Evolutionary conservation across 2,329 filamentous ascomycete genomes (phyloP).

Genomic region (Colletotrichum orbiculare): DNA sequence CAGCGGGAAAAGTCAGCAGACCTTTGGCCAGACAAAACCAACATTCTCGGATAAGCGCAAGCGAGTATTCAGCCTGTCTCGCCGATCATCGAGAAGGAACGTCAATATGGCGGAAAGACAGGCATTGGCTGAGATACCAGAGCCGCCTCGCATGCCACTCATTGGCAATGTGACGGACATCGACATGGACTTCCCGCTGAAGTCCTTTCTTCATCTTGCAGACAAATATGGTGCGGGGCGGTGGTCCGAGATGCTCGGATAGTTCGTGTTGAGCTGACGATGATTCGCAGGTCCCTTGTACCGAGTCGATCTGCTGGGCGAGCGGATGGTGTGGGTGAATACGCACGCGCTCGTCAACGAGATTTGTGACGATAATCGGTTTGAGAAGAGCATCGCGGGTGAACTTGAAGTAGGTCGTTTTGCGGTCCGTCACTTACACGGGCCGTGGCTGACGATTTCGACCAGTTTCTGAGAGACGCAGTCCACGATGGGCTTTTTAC

Average conservation of each 20-base stretch:
- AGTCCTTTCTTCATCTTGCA: conserved; percentile 66
- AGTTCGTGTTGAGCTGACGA: neutral
- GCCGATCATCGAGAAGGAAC: conserved; percentile 11
- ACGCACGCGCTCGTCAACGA: conserved; percentile 70
- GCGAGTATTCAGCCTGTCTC: conserved; percentile 22
- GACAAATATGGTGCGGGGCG: conserved; percentile 70
- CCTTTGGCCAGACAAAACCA: neutral
- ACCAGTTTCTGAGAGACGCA: conserved; percentile 66
- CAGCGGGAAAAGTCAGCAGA: neutral
- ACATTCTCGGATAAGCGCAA: conserved; percentile 7
- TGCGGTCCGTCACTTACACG: accelerated
- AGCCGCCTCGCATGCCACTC: conserved; percentile 71
- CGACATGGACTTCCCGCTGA: conserved; percentile 65
- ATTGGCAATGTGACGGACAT: conserved; percentile 75
- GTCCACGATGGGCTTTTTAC: conserved; percentile 51
- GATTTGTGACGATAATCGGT: conserved; percentile 72
- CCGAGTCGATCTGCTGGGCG: conserved; percentile 61
- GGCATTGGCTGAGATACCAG: conserved; percentile 28
- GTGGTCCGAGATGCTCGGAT: neutral
- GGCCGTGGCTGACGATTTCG: neutral
- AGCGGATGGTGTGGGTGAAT: conserved; percentile 60
- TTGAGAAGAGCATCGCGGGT: conserved; percentile 66
- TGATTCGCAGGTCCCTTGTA: conserved; percentile 64
- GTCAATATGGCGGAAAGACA: conserved; percentile 40
- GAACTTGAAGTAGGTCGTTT: conserved; percentile 48